Evolutionary conservation across 192 early-diverging fungal species (phyloP), one percentile per base, ranked within the genome.

Genomic region (Podila verticillata): DNA sequence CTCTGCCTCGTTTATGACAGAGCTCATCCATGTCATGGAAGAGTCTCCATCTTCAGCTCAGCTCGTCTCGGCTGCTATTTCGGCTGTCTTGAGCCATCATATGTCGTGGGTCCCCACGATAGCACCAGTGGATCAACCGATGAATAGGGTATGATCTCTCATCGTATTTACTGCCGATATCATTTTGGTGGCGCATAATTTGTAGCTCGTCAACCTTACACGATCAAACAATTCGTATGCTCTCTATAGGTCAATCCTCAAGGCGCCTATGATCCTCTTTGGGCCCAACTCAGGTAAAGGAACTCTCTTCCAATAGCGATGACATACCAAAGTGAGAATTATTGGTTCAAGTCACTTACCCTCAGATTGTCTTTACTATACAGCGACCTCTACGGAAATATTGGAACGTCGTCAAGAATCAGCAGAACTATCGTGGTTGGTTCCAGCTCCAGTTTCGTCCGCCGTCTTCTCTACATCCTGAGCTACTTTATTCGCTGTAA

Each of bases 401-500:
- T 89, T 32, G 84, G 88, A 4, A 80, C 84, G 13, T 70, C 75
- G 13, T 85, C 82, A 19, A 63, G 83, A 26, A 84, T 89, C 57
- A 82, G 83, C 22, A 66, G 88, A 34, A 87, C 88, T 7, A 87
- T 89, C 29, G 86, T 89, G 13, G 82, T 86, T 17, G 88, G 88
- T 4, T 73, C 72, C 54, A 79, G 84, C 26, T 72, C 74, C 20
- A 84, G 74, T 31, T 70, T 82, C 39, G 88, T 89, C 26, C 82
- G 86, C 47, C 78, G 86, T 9, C 72, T 89, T 0, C 47, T 89
- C 1, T 87, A 78, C 49, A 68, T 89, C n/a, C 74, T 89, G 19
- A 87, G 84, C 28, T 89, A 89, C 57, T 85, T 89, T 63, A 89
- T 89, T 48, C 81, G 88, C 28, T 89, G 88, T 61, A 89, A 87